Percentiles rank a stretch among this genome's conserved stretches.
Evolutionary conservation across 2,329 filamentous ascomycete species (phyloP).

Genomic region (Cercospora zeae-maydis): DNA sequence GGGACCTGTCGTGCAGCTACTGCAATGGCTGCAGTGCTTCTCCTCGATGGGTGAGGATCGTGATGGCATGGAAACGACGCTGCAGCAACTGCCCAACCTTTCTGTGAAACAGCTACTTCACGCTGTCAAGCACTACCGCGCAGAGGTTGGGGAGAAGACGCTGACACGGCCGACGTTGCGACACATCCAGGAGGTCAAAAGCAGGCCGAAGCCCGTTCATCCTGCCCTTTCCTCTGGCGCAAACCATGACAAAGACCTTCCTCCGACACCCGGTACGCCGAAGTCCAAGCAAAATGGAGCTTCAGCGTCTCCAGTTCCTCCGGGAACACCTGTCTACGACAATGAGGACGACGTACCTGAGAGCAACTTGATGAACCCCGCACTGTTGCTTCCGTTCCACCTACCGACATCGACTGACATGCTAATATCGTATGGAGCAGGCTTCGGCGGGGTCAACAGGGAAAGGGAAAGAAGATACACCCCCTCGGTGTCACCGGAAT

Average conservation of each 20-base stretch:
- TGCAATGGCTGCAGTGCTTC: constrained; percentile 98
- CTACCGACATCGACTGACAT: constrained; percentile 95
- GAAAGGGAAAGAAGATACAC: constrained; percentile 94
- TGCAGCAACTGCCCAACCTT: constrained; percentile 82
- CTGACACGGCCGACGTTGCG: constrained; percentile 84
- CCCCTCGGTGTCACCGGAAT: constrained; percentile 89
- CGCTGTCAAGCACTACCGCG: constrained; percentile 85
- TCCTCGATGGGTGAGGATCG: constrained; percentile 88
- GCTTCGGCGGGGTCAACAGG: constrained; percentile 86
- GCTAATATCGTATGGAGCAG: constrained; percentile 90
- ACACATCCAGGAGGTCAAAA: constrained; percentile 76
- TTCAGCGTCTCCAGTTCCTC: constrained; percentile 20
- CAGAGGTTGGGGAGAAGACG: constrained; percentile 91
- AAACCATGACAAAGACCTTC: constrained; percentile 12
- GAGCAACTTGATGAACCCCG: constrained; percentile 78
- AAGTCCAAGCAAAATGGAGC: constrained; percentile 22
- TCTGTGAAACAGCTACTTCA: constrained; percentile 87
- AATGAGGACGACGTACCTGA: constrained; percentile 68
- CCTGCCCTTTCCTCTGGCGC: constrained; percentile 13
- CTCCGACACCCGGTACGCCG: constrained; percentile 18
- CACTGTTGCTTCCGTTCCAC: constrained; percentile 90
- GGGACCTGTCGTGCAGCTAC: constrained; percentile 82
- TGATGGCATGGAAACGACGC: constrained; percentile 79
- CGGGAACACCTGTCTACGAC: constrained; percentile 40
- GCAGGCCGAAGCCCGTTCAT: constrained; percentile 40